phyloP scores from a whole-genome alignment of 2,329 filamentous ascomycete genomes.

The Cladophialophora chaetospira region DNA sequence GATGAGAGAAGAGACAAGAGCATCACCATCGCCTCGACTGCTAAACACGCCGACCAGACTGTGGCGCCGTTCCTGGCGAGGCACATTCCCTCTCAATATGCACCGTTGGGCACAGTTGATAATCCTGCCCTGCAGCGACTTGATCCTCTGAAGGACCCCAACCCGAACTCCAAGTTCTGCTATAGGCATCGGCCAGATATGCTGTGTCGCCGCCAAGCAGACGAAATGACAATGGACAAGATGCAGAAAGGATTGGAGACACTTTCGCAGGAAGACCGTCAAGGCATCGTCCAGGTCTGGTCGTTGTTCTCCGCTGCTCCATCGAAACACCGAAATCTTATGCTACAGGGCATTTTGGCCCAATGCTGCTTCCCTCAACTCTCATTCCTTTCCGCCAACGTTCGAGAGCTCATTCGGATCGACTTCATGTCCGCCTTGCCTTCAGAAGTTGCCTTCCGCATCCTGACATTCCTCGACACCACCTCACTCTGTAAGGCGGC shows the following conservation, averaged over 20 bases:
- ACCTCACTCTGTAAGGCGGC: slow-evolving; percentile 93
- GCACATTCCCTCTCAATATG: slow-evolving; percentile 88
- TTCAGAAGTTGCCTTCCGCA: slow-evolving; percentile 87
- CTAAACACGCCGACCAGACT: slow-evolving; percentile 71
- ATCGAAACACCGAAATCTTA: slow-evolving; percentile 88
- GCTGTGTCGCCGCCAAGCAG: slow-evolving; percentile 87
- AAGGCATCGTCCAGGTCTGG: slow-evolving; percentile 97
- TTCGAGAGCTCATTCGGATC: slow-evolving; percentile 94
- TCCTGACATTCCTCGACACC: slow-evolving; percentile 89
- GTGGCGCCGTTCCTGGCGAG: slow-evolving; percentile 86
- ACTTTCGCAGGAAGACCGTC: slow-evolving; percentile 81
- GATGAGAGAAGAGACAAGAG: slow-evolving; percentile 35
- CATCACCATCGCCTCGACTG: slow-evolving; percentile 47
- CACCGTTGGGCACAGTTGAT: slow-evolving; percentile 62
- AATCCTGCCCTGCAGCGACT: not conserved
- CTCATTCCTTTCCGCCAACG: slow-evolving; percentile 85
- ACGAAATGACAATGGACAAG: slow-evolving; percentile 94
- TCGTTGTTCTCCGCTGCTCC: slow-evolving; percentile 95
- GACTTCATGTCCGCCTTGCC: slow-evolving; percentile 91
- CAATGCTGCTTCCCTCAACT: slow-evolving; percentile 98
- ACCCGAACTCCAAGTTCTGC: slow-evolving; percentile 76
- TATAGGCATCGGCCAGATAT: slow-evolving; percentile 93
- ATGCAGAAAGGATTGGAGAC: slow-evolving; percentile 84
- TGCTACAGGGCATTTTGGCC: slow-evolving; percentile 93
- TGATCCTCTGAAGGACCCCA: slow-evolving; percentile 52